phyloP scores from a whole-genome alignment of 179 eudicot genomes.

The Beta macrorhiza region DNA sequence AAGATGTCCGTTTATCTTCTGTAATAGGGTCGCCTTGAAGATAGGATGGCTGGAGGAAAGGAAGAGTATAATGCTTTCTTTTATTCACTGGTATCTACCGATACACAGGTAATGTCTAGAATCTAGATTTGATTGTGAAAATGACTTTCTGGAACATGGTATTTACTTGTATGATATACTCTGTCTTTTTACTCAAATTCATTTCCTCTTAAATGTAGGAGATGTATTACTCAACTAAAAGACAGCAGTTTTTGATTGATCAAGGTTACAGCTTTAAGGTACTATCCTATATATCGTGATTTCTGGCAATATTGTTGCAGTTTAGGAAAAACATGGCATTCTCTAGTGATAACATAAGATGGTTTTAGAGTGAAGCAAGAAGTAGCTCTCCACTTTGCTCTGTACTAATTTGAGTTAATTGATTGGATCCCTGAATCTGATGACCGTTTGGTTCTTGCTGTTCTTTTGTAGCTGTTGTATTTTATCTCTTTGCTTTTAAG shows the following conservation, averaged over 20 bases:
- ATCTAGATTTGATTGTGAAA: background rate
- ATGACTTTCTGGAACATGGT: background rate
- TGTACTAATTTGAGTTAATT: background rate
- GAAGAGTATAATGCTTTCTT: conserved; percentile 98
- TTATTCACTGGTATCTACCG: conserved; percentile 96
- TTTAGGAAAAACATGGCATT: background rate
- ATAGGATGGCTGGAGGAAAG: conserved; percentile 94
- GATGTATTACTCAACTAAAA: conserved; percentile 93
- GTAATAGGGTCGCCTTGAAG: conserved; percentile 78
- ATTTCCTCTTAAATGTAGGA: conserved; percentile 55
- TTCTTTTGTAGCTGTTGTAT: background rate
- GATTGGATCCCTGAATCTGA: background rate
- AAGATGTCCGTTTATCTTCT: no score
- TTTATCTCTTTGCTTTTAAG: no score
- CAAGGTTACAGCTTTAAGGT: conserved; percentile 99
- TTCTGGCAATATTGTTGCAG: background rate
- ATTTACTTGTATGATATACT: background rate
- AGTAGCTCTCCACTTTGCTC: background rate
- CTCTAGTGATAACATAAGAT: background rate
- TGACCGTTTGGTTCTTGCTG: no score
- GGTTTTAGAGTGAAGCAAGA: background rate
- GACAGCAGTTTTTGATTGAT: conserved; percentile 92
- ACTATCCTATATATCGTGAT: conserved; percentile 11
- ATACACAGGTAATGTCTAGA: conserved; percentile 68
- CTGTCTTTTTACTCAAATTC: background rate